A percentile compares a stretch with the other conserved stretches of the same genome.
Conservation (phyloP, 768 basidiomycete genomes). For the Ephemerocybe angulata region DNA sequence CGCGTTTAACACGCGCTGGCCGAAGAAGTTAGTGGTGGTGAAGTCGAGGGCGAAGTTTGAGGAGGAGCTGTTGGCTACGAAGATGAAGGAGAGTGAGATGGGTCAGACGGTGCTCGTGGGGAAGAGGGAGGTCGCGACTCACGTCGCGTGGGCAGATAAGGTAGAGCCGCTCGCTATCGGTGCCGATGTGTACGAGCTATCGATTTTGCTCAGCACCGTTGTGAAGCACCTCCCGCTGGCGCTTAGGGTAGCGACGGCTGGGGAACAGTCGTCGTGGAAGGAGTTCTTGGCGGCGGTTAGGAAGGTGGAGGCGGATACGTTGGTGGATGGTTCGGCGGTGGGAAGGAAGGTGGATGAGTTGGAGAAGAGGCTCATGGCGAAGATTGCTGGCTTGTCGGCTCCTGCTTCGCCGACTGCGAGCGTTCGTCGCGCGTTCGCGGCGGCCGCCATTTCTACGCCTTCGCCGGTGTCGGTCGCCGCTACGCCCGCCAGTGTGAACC, state of each 20-base stretch:
- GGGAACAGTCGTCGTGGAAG: not conserved
- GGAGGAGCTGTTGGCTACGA: constrained; percentile 24
- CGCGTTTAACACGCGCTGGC: not conserved
- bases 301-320: not conserved
- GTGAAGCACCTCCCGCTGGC: not conserved
- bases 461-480: too few relatives aligned
- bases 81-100: not conserved
- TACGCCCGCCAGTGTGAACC: too few relatives aligned
- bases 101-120: not conserved
- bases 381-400: too few relatives aligned
- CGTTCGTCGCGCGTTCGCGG: too few relatives aligned
- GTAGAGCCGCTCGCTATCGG: not conserved
- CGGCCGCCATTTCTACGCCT: too few relatives aligned
- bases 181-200: not conserved
- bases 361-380: not conserved
- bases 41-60: constrained; percentile 3
- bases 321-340: not conserved
- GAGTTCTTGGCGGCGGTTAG: not conserved
- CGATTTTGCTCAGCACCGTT: not conserved
- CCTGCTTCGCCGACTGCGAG: too few relatives aligned
- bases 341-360: not conserved
- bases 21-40: not conserved
- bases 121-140: not conserved
- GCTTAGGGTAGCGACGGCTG: not conserved
- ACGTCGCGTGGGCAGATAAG: not conserved